A percentile compares a stretch with the other conserved stretches of the same genome.
phyloP scores from a whole-genome alignment of 192 early-diverging fungal genomes.

The Borealophlyctis nickersoniae region DNA sequence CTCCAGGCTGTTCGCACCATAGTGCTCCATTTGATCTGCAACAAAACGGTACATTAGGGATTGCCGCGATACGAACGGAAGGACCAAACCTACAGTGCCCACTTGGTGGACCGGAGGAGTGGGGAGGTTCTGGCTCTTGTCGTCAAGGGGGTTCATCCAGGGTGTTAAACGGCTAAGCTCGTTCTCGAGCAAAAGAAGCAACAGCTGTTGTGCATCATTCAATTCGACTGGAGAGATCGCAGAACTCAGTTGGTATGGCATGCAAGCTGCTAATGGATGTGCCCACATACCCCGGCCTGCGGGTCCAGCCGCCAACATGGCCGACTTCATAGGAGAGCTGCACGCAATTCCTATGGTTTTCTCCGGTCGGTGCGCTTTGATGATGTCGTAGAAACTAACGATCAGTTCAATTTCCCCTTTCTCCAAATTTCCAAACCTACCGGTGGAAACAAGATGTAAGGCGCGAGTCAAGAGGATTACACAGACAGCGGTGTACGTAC shows the following conservation, averaged over 20 bases:
- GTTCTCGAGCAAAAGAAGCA: conserved; percentile 83
- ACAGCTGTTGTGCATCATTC: conserved; percentile 50
- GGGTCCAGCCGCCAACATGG: not conserved
- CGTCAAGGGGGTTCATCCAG: conserved; percentile 72
- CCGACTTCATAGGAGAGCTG: not conserved
- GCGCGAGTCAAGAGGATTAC: not conserved
- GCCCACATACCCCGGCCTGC: not conserved
- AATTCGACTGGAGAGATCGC: conserved; percentile 17
- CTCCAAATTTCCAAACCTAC: conserved; percentile 25
- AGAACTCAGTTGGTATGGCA: conserved; percentile 1
- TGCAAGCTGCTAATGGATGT: too few species aligned
- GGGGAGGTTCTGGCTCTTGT: conserved; percentile 44
- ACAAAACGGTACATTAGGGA: not conserved
- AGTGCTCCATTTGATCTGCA: conserved; percentile 68
- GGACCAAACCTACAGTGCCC: too few species aligned
- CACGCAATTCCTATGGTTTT: not conserved
- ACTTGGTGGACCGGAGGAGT: too few species aligned
- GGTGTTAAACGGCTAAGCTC: conserved; percentile 80
- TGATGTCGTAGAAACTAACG: conserved; percentile 24
- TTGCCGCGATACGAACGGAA: too few species aligned
- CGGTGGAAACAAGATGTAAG: too few species aligned
- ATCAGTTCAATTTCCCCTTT: conserved; percentile 31
- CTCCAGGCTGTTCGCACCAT: conserved; percentile 80
- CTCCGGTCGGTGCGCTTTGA: conserved; percentile 17
- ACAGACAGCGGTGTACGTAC: conserved; percentile 20